Base-by-base conservation (phyloP, 441 rosid genomes). In the Bruguiera hainesii region DNA sequence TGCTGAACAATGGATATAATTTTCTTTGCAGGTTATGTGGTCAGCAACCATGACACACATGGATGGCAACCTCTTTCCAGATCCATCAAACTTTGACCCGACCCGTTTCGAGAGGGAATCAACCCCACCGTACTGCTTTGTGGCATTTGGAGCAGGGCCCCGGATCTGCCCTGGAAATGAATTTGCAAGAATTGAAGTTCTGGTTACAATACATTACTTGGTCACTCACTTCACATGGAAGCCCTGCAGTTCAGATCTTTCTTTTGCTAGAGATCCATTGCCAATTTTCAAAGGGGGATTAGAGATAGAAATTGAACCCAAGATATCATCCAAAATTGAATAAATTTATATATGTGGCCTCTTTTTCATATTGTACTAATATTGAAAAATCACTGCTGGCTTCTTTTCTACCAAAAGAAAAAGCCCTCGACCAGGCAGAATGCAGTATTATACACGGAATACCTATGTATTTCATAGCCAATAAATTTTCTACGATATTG, bases 111-210 rank as follows among this genome's bases (percentile, higher is more conserved):
- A 52, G 4, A 20, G 25, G 20, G 3, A 7, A 6, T 52, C 56
- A 19, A 10, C 2, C 20, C 56, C 56, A 7, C 25, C 56, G 7
- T 52, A 52, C 25, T 52, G 56, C 10, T 20, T 19, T 20, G 31
- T 73, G 11, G 29, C 73, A 11, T 81, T 78, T 6, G 85, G 82
- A n/a, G 75, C 72, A 66, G 83, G 80, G 50, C 51, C 64, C 9
- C 39, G 76, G 25, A 71, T 64, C 37, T 82, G 78, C 21, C 79
- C 80, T 2, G 82, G 86, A 39, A 26, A 58, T 9, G 86, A 78
- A 59, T 80, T 80, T 51, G 79, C 82, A 0, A 78, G 72, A 75
- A 63, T 74, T 6, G 79, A 82, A 74, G 78, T 79, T 51, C 61
- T 80, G 0, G 65, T 61, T 3, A 25, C 78, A 0, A 67, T 78